Percentiles rank a stretch among this genome's conserved stretches.
phyloP scores from a whole-genome alignment of 192 early-diverging fungal genomes.

The Backusella psychrophila region DNA sequence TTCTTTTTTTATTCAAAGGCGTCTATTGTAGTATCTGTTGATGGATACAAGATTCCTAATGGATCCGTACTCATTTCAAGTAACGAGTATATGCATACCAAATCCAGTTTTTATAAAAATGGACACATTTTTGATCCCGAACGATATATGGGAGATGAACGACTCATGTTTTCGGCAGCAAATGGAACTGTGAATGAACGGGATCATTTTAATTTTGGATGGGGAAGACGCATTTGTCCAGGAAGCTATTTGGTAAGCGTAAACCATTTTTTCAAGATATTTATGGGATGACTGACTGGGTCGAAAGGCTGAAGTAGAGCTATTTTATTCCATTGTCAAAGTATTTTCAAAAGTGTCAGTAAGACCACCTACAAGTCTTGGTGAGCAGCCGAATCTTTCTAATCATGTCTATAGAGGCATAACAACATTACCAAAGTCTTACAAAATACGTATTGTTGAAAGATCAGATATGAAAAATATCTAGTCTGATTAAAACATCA shows the following conservation, averaged over 20 bases:
- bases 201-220: slow-evolving; percentile 21
- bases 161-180: not conserved
- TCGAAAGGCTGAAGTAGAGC: not conserved
- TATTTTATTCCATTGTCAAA: not conserved
- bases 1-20: not conserved
- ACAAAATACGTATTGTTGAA: not conserved
- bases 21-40: slow-evolving; percentile 5
- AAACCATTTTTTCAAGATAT: no score
- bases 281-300: no score
- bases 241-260: not conserved
- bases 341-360: not conserved
- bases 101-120: slow-evolving; percentile 28
- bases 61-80: slow-evolving; percentile 42
- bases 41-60: slow-evolving; percentile 48
- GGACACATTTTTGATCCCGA: slow-evolving; percentile 50
- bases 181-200: slow-evolving; percentile 13
- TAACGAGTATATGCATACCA: slow-evolving; percentile 44
- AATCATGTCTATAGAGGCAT: not conserved
- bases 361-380: not conserved
- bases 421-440: not conserved
- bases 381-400: not conserved
- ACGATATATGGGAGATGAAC: slow-evolving; percentile 18
- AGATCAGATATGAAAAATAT: not conserved
- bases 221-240: slow-evolving; percentile 11
- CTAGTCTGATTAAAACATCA: no score